A percentile compares a stretch with the other conserved stretches of the same genome.
Evolutionary conservation across 306 rosid genomes (phyloP).

Genomic region (Hippophae rhamnoides): DNA sequence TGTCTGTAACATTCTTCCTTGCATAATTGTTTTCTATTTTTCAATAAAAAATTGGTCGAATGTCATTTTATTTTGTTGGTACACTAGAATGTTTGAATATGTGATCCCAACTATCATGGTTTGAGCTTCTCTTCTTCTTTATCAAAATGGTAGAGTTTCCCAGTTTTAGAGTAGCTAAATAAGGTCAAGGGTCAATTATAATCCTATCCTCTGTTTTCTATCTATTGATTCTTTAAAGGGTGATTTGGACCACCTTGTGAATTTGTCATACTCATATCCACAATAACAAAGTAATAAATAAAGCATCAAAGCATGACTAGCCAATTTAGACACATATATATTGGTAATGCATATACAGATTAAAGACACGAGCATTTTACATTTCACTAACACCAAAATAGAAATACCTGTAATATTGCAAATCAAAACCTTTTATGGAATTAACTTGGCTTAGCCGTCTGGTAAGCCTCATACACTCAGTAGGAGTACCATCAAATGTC

Average conservation of each 20-base stretch:
- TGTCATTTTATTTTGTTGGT: slow-evolving; percentile 33
- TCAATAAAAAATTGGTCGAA: slow-evolving; percentile 26
- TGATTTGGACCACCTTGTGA: slow-evolving; percentile 5
- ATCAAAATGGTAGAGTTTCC: not conserved
- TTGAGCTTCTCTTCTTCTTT: not conserved
- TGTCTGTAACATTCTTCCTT: slow-evolving; percentile 18
- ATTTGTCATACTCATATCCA: not conserved
- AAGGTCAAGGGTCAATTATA: slow-evolving; percentile 8
- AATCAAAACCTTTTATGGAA: not conserved
- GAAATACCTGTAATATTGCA: not conserved
- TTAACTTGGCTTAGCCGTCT: not conserved
- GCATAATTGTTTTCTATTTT: slow-evolving; percentile 12
- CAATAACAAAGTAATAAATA: not conserved
- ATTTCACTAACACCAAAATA: too few relatives aligned
- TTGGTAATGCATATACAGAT: too few relatives aligned
- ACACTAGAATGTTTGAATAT: slow-evolving; percentile 27
- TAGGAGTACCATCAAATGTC: slow-evolving; percentile 5
- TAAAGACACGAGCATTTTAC: too few relatives aligned
- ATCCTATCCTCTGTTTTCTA: not conserved
- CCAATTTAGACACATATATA: not conserved
- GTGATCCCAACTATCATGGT: not conserved
- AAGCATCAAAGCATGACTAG: not conserved
- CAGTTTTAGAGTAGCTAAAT: not conserved
- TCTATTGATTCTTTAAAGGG: not conserved
- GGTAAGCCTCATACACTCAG: not conserved